Evolutionary conservation across 1,139 yeast species (phyloP), one percentile per base, ranked within the genome.

Genomic region (Sugiyamaella novakii): DNA sequence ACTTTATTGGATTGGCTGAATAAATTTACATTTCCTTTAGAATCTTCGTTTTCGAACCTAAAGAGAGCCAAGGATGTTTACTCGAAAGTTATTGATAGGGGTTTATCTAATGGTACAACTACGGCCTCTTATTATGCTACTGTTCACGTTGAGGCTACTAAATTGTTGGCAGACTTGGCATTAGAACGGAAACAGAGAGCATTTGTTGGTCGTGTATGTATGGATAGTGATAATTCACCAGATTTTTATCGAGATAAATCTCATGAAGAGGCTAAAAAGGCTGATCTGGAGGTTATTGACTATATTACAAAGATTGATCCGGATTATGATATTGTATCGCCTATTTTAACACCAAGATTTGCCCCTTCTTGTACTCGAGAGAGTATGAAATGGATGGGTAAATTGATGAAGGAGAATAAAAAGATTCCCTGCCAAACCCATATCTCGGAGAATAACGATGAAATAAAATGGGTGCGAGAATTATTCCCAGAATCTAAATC

Each of bases 71-170:
- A 66, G 17, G 66, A 72, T 3, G 80, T 89, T 1, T 92, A 91
- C 64, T 58, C 75, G 14, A 78, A 76, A 58, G 85, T 86, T 3
- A 79, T 92, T 28, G 61, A 70, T 3, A 79, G 84, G 50, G 87
- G 96, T 0, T 70, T 92, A 54, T 62, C 66, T 2, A 75, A 81
- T 61, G 98, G 98, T 6, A 92, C 98, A 1, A 92, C 98, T 0
- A 83, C 95, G 51, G 96, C 95, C 0, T 78, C 95, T 0, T 92
- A 92, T 68, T 92, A 83, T 65, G 92, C 97, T 3, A 88, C 98
- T 0, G 82, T 87, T 39, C 95, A 92, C 62, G 73, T 83, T 0
- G 79, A 76, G 8, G 84, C 96, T 1, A 79, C 96, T 2, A 83
- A 83, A 47, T 57, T 84, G 29, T 78, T 92, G 60, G 96, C 95